A percentile compares a stretch with the other conserved stretches of the same genome.
Conservation (phyloP, 1,284 basidiomycete species). For the Leccinum pallidistipes region DNA sequence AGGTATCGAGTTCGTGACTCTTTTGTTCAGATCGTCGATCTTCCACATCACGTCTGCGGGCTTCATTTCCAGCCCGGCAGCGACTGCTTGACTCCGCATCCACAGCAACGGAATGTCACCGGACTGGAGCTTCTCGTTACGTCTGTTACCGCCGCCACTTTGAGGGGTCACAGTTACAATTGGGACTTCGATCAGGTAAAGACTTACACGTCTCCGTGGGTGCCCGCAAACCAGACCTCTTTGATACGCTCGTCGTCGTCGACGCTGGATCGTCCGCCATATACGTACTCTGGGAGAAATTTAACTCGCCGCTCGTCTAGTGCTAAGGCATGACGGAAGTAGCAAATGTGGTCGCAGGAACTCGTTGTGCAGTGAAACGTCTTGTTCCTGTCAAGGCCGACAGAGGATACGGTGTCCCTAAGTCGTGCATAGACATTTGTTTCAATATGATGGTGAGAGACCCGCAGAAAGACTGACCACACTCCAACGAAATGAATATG, state of each 20-base stretch:
- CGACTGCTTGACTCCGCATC: conserved; percentile 35
- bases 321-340: conserved; percentile 35
- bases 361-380: conserved; percentile 31
- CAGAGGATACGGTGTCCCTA: conserved; percentile 38
- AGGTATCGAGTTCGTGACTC: conserved; percentile 23
- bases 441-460: not conserved
- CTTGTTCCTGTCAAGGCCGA: conserved; percentile 31
- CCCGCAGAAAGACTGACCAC: conserved; percentile 28
- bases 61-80: conserved; percentile 25
- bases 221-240: conserved; percentile 39
- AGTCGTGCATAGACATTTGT: not conserved
- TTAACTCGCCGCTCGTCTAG: conserved; percentile 43
- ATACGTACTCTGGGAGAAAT: conserved; percentile 40
- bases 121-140: conserved; percentile 30
- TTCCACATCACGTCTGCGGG: conserved; percentile 29
- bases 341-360: conserved; percentile 31
- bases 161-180: conserved; percentile 3
- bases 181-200: not conserved
- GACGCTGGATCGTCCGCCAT: conserved; percentile 23
- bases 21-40: conserved; percentile 29
- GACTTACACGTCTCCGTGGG: conserved; percentile 38
- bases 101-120: conserved; percentile 35
- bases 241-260: conserved; percentile 25
- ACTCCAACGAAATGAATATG: conserved; percentile 40
- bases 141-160: conserved; percentile 34